Base-by-base conservation (phyloP, 176 grass and related monocot species). In the Miscanthus lutarioriparius region DNA sequence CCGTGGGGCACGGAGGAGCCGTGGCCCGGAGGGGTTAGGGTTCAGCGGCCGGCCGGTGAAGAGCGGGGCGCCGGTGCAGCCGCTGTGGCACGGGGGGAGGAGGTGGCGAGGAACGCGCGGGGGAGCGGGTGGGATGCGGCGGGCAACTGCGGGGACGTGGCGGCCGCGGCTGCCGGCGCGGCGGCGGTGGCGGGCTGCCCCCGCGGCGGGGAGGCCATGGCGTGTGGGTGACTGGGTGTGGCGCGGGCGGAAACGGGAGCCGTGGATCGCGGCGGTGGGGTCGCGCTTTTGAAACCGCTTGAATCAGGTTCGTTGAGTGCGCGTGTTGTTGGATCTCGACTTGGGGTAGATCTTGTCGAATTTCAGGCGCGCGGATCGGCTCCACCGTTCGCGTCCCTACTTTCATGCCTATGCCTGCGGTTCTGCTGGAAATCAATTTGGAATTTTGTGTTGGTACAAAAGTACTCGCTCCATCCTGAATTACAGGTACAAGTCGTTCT, bases 1-100 rank as follows among this genome's bases (percentile, higher is more conserved):
- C 77, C 81, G 37, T 84, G 76, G 30, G 84, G 35, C 35, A 7
- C 51, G 13, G 75, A 2, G 70, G 87, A 20, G 71, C 35, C 44
- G 72, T 72, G 80, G 11, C 61, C 66, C 30, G 75, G 75, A 79
- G 84, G 84, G 80, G 80, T 83, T 90, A 87, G 89, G 89, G 80
- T 84, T 87, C 2, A 89, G 53, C 45, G 71, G 76, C 58, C 79
- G 78, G 54, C 73, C 69, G 75, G 74, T 75, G 79, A 80, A 80
- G 75, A 77, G 85, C 47, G 79, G 87, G 84, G 70, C 62, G 25
- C n/a, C 10, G 80, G 38, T 5, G 67, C 35, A 5, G 79, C 8
- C 1, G 68, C 12, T 13, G 56, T 25, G 44, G 35, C 15, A 65
- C 37, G 59, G 15, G 85, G 76, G 14, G 81, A 85, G 81, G 82